Conservation (phyloP, 2,329 filamentous ascomycete genomes). For the Paraphaeosphaeria sporulosa region DNA sequence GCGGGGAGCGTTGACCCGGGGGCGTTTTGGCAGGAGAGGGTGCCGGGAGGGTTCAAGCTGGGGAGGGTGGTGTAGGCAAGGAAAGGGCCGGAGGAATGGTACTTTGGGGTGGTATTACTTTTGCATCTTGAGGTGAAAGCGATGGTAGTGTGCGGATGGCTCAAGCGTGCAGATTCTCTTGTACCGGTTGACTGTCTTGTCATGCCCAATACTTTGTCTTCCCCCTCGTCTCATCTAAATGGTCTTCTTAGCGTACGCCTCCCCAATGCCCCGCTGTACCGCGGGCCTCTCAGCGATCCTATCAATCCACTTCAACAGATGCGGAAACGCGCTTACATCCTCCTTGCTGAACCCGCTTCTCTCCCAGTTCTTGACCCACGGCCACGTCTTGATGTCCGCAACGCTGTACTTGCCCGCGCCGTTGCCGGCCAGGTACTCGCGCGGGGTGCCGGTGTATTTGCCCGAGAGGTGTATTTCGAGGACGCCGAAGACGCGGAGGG, state of each 20-base stretch:
- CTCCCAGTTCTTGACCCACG: constrained; percentile 59
- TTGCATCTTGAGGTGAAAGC: neutral
- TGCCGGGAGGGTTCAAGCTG: neutral
- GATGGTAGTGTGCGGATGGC: neutral
- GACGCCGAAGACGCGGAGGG: constrained; percentile 61
- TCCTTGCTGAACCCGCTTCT: constrained; percentile 54
- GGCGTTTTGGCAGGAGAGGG: constrained; percentile 21
- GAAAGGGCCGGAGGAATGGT: neutral
- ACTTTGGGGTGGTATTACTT: neutral
- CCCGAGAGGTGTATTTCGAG: constrained; percentile 63
- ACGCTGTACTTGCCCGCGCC: constrained; percentile 64
- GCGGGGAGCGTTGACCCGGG: constrained; percentile 23
- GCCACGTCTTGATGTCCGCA: constrained; percentile 62
- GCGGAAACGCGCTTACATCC: constrained; percentile 60
- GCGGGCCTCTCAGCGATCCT: constrained; percentile 58
- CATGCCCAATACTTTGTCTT: too few relatives aligned
- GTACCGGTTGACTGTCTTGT: too few relatives aligned
- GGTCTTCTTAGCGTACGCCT: constrained; percentile 29
- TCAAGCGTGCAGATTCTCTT: too few relatives aligned
- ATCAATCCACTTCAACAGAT: constrained; percentile 63
- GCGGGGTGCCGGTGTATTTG: constrained; percentile 58
- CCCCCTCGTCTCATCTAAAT: neutral
- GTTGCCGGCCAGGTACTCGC: constrained; percentile 60
- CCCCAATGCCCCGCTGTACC: constrained; percentile 55
- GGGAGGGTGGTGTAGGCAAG: neutral